Percentiles rank a stretch among this genome's conserved stretches.
These are phyloP conservation scores for Penicillium oxalicum DNA, from an alignment of 2,329 filamentous ascomycete genomes.

Conservation along the genomic window DNA sequence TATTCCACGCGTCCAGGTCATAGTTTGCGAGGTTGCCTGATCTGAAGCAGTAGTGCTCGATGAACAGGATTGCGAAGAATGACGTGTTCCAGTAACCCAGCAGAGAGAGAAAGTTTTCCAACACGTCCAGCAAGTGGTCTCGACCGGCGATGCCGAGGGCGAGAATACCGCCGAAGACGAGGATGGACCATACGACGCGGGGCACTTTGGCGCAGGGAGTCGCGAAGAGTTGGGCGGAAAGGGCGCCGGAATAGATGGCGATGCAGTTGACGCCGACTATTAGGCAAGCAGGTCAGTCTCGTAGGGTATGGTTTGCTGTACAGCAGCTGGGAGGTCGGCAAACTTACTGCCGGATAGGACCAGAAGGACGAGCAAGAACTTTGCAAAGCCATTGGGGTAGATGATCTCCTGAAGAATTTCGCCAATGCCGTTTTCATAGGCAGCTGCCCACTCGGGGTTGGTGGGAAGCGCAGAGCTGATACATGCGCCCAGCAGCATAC, in stretches of 20 bases:
- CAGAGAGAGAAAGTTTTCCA: constrained; percentile 47
- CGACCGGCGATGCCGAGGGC: constrained; percentile 40
- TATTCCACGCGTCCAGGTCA: constrained; percentile 47
- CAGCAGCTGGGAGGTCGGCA: not conserved
- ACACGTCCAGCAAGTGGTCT: constrained; percentile 40
- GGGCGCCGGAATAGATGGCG: constrained; percentile 35
- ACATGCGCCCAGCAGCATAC: constrained; percentile 17
- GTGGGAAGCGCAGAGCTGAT: constrained; percentile 14
- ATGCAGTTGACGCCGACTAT: constrained; percentile 39
- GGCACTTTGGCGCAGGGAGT: constrained; percentile 43
- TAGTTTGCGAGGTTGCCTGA: constrained; percentile 40
- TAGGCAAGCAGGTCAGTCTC: not conserved
- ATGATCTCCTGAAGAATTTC: constrained; percentile 17
- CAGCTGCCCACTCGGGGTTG: constrained; percentile 16
- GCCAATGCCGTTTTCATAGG: constrained; percentile 20
- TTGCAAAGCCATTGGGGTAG: constrained; percentile 21
- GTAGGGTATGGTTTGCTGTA: not conserved
- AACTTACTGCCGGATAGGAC: constrained; percentile 28
- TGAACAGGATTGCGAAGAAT: constrained; percentile 46
- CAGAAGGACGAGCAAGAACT: constrained; percentile 33
- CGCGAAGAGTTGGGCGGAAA: constrained; percentile 38
- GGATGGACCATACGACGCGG: constrained; percentile 45
- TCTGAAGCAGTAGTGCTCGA: constrained; percentile 47
- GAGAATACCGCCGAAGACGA: constrained; percentile 45
- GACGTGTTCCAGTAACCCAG: constrained; percentile 49